Conservation (phyloP, 768 basidiomycete genomes). For the Goffeauzyma gilvescens region DNA sequence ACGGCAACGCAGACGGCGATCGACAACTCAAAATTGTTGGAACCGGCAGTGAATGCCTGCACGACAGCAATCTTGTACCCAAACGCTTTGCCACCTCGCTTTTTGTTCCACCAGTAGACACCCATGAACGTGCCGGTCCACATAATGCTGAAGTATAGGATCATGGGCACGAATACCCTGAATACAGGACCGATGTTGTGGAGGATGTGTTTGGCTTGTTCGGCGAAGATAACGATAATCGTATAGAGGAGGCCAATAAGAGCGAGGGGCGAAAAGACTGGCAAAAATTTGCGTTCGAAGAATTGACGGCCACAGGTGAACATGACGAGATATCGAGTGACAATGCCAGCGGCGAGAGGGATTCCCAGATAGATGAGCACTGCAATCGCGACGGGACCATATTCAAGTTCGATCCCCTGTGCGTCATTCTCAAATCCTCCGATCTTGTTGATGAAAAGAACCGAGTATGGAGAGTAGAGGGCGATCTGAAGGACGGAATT, state of each 20-base stretch:
- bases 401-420: conserved; percentile 47
- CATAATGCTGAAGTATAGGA: conserved; percentile 57
- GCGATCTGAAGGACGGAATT: conserved; percentile 64
- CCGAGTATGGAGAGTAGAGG: conserved; percentile 52
- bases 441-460: conserved; percentile 57
- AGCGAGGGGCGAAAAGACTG: conserved; percentile 47
- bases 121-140: conserved; percentile 47
- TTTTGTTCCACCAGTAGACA: conserved; percentile 39
- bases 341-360: conserved; percentile 49
- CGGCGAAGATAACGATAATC: conserved; percentile 31
- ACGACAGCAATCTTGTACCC: conserved; percentile 57
- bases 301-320: conserved; percentile 35
- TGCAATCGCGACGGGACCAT: conserved; percentile 31
- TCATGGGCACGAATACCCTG: conserved; percentile 59
- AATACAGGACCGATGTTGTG: conserved; percentile 59
- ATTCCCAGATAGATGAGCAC: conserved; percentile 51
- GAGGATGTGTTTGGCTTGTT: conserved; percentile 45
- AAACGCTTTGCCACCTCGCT: conserved; percentile 24
- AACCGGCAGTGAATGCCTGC: conserved; percentile 60
- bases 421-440: conserved; percentile 33
- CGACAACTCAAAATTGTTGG: conserved; percentile 62
- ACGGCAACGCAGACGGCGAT: conserved; percentile 64
- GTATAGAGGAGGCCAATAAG: conserved; percentile 65
- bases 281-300: conserved; percentile 46
- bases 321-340: conserved; percentile 47